Evolutionary conservation across 306 rosid genomes (phyloP).

Genomic region (Acmispon strigosus): DNA sequence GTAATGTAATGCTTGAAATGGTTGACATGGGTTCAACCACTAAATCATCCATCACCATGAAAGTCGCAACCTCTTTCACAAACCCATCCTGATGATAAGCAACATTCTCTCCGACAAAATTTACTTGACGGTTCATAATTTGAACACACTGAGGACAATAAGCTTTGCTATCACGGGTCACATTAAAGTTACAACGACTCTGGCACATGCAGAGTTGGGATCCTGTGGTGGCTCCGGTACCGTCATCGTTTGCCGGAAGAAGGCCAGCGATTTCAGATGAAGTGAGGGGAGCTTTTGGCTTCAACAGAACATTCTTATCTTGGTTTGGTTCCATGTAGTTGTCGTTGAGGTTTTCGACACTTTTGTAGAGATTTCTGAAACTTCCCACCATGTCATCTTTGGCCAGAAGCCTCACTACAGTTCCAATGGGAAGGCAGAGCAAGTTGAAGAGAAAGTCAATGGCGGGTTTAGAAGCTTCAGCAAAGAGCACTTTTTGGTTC

Average conservation of each 20-base stretch:
- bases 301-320: slow-evolving; percentile 19
- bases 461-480: slow-evolving; percentile 35
- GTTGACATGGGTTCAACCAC: slow-evolving; percentile 21
- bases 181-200: not conserved
- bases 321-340: slow-evolving; percentile 27
- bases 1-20: slow-evolving; percentile 11
- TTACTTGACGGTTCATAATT: not conserved
- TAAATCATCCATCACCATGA: slow-evolving; percentile 38
- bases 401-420: not conserved
- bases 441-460: slow-evolving; percentile 31
- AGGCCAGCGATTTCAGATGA: not conserved
- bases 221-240: not conserved
- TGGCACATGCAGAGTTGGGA: not conserved
- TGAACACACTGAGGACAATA: accelerated
- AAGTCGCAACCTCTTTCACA: slow-evolving; percentile 28
- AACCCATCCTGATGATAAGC: not conserved
- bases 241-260: not conserved
- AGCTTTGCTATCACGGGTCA: not conserved
- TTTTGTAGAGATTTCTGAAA: no score
- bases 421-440: slow-evolving; percentile 28
- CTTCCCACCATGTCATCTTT: no score
- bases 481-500: slow-evolving; percentile 21
- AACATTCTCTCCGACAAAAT: not conserved
- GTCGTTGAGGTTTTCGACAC: not conserved
- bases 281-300: not conserved